Conservation (phyloP, 2,329 filamentous ascomycete genomes). For the Kalmusia sp. region DNA sequence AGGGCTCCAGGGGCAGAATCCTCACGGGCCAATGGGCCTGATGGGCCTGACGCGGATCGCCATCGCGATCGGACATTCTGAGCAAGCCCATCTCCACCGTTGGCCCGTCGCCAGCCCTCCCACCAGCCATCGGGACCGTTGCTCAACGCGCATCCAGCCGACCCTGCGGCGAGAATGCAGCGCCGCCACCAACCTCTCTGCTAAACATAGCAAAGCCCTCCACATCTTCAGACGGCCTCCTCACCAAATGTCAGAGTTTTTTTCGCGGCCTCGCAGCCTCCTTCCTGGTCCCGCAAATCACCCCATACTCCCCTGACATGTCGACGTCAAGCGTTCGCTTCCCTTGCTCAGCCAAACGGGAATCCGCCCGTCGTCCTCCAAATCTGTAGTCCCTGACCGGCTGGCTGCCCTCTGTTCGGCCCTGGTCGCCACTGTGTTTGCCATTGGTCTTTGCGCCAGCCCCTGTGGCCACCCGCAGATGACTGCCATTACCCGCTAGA, state of each 20-base stretch:
- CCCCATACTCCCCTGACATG: not conserved
- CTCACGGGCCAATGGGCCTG: constrained; percentile 1
- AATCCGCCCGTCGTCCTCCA: not conserved
- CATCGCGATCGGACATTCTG: not conserved
- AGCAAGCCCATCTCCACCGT: not conserved
- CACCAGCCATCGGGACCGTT: not conserved
- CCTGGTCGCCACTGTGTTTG: not conserved
- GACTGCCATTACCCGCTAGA: constrained; percentile 2
- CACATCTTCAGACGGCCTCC: not conserved
- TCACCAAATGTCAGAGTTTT: not conserved
- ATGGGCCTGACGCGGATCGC: not conserved
- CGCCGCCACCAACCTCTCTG: not conserved
- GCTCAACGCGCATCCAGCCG: constrained; percentile 1
- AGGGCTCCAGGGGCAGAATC: not conserved
- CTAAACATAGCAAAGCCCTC: constrained; percentile 3
- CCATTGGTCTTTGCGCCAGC: constrained; percentile 7
- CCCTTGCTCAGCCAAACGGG: constrained; percentile 6
- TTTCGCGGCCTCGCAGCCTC: not conserved
- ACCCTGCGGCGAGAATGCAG: not conserved
- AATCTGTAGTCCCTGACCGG: not conserved
- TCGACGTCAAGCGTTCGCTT: constrained; percentile 1
- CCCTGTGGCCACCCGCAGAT: not conserved
- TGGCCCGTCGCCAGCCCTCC: not conserved
- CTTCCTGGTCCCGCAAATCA: not conserved
- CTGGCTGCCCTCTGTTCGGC: not conserved